These are phyloP conservation scores for Neohortaea acidophila DNA, from an alignment of 495 filamentous ascomycete genomes.

Conservation along the genomic window DNA sequence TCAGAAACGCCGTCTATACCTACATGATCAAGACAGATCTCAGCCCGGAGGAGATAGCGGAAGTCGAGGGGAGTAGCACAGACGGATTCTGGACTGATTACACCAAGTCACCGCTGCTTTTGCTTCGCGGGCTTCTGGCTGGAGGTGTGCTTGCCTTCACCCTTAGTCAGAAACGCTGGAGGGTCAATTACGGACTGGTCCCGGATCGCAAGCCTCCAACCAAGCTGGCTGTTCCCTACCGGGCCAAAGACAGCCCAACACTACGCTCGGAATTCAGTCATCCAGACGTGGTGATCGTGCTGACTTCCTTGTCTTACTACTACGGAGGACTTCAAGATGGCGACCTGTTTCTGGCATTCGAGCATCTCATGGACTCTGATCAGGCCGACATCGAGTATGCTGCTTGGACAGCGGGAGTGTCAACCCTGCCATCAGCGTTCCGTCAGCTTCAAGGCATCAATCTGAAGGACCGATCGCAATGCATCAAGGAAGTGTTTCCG, in stretches of 20 bases:
- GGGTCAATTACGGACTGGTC: constrained; percentile 48
- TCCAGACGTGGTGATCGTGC: constrained; percentile 49
- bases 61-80: constrained; percentile 23
- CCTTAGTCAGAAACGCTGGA: constrained; percentile 45
- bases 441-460: constrained; percentile 42
- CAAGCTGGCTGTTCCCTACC: constrained; percentile 52
- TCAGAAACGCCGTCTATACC: constrained; percentile 27
- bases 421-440: constrained; percentile 27
- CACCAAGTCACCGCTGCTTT: constrained; percentile 30
- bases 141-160: constrained; percentile 39
- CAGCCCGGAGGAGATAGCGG: constrained; percentile 20
- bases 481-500: constrained; percentile 35
- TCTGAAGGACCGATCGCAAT: constrained; percentile 34
- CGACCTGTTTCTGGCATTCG: constrained; percentile 37
- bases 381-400: constrained; percentile 41
- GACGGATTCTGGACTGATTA: constrained; percentile 25
- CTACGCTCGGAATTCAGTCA: constrained; percentile 57
- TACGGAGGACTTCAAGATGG: constrained; percentile 43
- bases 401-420: constrained; percentile 33
- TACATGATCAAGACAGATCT: constrained; percentile 31
- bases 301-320: constrained; percentile 59
- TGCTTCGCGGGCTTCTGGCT: constrained; percentile 48
- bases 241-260: constrained; percentile 52
- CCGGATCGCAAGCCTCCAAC: constrained; percentile 27
- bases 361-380: constrained; percentile 38